Conservation (phyloP, 1,284 basidiomycete species). For the Stygiomarasmius scandens region DNA sequence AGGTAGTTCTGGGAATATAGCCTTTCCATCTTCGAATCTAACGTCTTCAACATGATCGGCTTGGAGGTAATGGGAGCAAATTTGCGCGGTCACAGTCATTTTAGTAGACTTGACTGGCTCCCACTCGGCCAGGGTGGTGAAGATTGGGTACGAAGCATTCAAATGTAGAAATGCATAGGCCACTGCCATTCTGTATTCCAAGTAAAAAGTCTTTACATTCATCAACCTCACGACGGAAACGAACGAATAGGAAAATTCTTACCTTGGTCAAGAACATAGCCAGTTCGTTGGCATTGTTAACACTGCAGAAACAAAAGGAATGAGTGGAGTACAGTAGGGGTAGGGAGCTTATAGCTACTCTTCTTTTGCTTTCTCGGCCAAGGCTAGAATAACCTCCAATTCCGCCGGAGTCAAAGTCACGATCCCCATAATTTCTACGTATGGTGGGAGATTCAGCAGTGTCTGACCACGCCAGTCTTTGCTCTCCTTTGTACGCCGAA, state of each 20-base stretch:
- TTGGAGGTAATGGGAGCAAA: slow-evolving; percentile 17
- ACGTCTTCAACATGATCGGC: slow-evolving; percentile 17
- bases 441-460: slow-evolving; percentile 27
- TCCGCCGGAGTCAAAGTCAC: slow-evolving; percentile 25
- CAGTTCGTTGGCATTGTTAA: background rate
- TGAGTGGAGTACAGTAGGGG: background rate
- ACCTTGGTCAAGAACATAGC: background rate
- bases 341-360: slow-evolving; percentile 12
- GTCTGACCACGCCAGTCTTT: slow-evolving; percentile 13
- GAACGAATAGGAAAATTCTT: background rate
- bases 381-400: slow-evolving; percentile 20
- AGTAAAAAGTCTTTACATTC: slow-evolving; percentile 20
- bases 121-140: slow-evolving; percentile 22
- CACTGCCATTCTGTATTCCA: slow-evolving; percentile 19
- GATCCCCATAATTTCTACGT: slow-evolving; percentile 16
- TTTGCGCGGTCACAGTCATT: slow-evolving; percentile 18
- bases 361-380: slow-evolving; percentile 19
- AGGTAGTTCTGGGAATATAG: background rate
- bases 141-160: slow-evolving; percentile 13
- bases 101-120: slow-evolving; percentile 22
- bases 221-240: too few relatives aligned
- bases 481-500: slow-evolving; percentile 25
- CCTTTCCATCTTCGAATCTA: background rate
- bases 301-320: background rate
- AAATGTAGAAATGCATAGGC: slow-evolving; percentile 18